These are phyloP conservation scores for Nemania sp. DNA, from an alignment of 2,329 filamentous ascomycete genomes.

Conservation along the genomic window DNA sequence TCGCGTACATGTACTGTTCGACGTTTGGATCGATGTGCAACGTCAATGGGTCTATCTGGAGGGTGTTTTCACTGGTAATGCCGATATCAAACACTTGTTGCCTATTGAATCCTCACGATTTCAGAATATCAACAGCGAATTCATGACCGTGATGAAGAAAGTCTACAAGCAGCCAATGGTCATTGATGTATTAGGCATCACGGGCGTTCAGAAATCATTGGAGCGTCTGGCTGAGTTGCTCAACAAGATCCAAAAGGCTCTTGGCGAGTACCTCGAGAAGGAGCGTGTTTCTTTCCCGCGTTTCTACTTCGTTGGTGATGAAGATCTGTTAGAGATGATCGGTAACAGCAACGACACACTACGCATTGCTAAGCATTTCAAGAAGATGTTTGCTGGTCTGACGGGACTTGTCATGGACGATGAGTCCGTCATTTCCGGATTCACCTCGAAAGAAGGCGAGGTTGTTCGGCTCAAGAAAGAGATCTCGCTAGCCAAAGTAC, in stretches of 20 bases:
- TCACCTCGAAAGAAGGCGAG: slow-evolving; percentile 95
- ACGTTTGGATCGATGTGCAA: slow-evolving; percentile 99
- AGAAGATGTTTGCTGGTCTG: slow-evolving; percentile 99
- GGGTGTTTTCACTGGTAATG: slow-evolving; percentile 97
- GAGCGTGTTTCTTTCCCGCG: slow-evolving; percentile 96
- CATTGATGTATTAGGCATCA: slow-evolving; percentile 92
- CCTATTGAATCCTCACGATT: slow-evolving; percentile 96
- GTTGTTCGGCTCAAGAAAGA: slow-evolving; percentile 84
- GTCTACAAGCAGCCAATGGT: slow-evolving; percentile 96
- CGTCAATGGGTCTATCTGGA: slow-evolving; percentile 99
- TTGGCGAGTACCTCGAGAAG: slow-evolving; percentile 97
- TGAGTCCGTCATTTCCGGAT: slow-evolving; percentile 84
- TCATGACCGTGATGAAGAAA: slow-evolving; percentile 99
- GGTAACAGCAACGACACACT: slow-evolving; percentile 98
- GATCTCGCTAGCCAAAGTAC: slow-evolving; percentile 90
- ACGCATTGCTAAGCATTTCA: slow-evolving; percentile 97
- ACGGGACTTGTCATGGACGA: slow-evolving; percentile 91
- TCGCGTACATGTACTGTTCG: slow-evolving; percentile 93
- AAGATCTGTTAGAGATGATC: slow-evolving; percentile 98
- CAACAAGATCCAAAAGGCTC: slow-evolving; percentile 98
- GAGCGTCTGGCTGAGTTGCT: slow-evolving; percentile 95
- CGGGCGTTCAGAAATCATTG: slow-evolving; percentile 92
- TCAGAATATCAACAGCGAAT: slow-evolving; percentile 99
- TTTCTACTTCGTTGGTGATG: slow-evolving; percentile 99
- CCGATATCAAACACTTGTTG: slow-evolving; percentile 96